A percentile compares a stretch with the other conserved stretches of the same genome.
Conservation (phyloP, 2,329 filamentous ascomycete genomes). For the Ustulina deusta region DNA sequence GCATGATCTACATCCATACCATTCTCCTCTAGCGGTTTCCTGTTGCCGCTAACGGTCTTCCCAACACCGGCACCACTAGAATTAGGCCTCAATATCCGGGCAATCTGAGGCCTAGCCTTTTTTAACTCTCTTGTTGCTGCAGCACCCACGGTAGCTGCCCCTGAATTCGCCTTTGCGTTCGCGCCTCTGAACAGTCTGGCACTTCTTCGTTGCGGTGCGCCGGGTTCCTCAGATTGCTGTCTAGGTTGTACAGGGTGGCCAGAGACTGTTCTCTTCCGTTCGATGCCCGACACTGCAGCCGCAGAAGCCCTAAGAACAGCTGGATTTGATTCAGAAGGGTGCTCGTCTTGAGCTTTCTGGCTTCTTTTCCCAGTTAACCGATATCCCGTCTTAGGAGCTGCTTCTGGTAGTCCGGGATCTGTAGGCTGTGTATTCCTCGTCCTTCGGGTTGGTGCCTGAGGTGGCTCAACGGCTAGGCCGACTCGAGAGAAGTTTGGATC, state of each 20-base stretch:
- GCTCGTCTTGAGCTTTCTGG: slow-evolving; percentile 55
- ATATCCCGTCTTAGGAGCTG: slow-evolving; percentile 74
- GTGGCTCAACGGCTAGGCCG: slow-evolving; percentile 57
- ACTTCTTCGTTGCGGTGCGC: slow-evolving; percentile 75
- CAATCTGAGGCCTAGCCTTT: slow-evolving; percentile 81
- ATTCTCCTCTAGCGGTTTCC: slow-evolving; percentile 78
- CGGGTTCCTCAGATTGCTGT: slow-evolving; percentile 70
- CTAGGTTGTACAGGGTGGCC: slow-evolving; percentile 74
- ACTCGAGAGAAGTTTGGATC: slow-evolving; percentile 54
- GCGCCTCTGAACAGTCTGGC: slow-evolving; percentile 78
- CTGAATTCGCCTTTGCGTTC: slow-evolving; percentile 71
- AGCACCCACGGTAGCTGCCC: slow-evolving; percentile 67
- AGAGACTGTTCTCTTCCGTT: slow-evolving; percentile 92
- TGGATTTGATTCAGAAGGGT: slow-evolving; percentile 57
- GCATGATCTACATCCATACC: slow-evolving; percentile 76
- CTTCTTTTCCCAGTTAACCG: slow-evolving; percentile 60
- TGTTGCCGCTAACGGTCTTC: slow-evolving; percentile 89
- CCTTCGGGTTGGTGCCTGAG: slow-evolving; percentile 65
- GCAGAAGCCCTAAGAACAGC: slow-evolving; percentile 55
- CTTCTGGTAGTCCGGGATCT: slow-evolving; percentile 66
- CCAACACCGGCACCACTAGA: slow-evolving; percentile 79
- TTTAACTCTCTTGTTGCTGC: slow-evolving; percentile 80
- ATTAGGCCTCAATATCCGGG: slow-evolving; percentile 73
- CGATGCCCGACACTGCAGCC: slow-evolving; percentile 60
- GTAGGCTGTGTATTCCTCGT: slow-evolving; percentile 65